phyloP scores from a whole-genome alignment of 2,329 filamentous ascomycete species.

The Whalleya microplaca region DNA sequence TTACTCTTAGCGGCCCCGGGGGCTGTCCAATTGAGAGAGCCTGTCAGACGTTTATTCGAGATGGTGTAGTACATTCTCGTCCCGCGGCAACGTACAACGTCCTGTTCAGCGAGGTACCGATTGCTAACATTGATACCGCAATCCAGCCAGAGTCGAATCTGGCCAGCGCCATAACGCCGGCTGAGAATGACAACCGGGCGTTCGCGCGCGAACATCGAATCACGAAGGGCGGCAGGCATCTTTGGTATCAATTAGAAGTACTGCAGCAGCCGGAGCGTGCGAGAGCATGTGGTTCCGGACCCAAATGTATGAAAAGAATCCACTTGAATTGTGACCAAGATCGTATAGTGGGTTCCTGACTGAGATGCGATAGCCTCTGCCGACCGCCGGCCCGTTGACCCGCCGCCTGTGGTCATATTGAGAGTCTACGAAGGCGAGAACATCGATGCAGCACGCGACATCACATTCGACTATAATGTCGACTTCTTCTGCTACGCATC shows the following conservation, averaged over 20 bases:
- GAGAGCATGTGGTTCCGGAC: constrained; percentile 91
- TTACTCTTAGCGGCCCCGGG: too few relatives aligned
- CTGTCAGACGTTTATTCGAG: too few relatives aligned
- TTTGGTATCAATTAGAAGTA: constrained; percentile 83
- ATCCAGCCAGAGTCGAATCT: constrained; percentile 33
- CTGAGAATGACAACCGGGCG: constrained; percentile 26
- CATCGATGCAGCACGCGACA: constrained; percentile 64
- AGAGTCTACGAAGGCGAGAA: constrained; percentile 77
- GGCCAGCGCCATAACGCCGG: constrained; percentile 27
- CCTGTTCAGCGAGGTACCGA: background rate
- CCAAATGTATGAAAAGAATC: constrained; percentile 70
- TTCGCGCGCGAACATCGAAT: constrained; percentile 46
- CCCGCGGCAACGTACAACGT: background rate
- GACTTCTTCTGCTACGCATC: constrained; percentile 98
- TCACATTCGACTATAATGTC: constrained; percentile 91
- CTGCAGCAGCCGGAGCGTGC: constrained; percentile 95
- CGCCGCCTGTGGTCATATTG: constrained; percentile 90
- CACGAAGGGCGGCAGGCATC: constrained; percentile 74
- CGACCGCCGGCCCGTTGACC: constrained; percentile 90
- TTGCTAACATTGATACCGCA: constrained; percentile 13
- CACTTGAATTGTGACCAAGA: constrained; percentile 9
- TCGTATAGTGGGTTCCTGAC: constrained; percentile 11
- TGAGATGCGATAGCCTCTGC: constrained; percentile 66
- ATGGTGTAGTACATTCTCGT: too few relatives aligned
- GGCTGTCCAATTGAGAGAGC: too few relatives aligned